phyloP scores from a whole-genome alignment of 1,139 yeast species.

The Eremothecium sinecaudum region DNA sequence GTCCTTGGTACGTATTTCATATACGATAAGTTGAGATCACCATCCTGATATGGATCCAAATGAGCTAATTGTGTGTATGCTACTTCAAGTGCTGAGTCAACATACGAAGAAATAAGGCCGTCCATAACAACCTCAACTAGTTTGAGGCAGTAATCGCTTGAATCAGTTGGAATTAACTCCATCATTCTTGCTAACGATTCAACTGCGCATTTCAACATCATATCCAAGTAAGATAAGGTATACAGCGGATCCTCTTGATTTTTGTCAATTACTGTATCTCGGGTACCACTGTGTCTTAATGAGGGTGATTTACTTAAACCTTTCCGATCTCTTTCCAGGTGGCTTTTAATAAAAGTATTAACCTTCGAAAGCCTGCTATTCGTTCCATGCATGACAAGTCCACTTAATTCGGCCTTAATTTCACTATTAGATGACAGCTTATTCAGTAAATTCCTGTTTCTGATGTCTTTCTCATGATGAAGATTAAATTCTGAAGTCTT shows the following conservation, averaged over 20 bases:
- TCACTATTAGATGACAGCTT: slow-evolving; percentile 25
- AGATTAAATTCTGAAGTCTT: slow-evolving; percentile 44
- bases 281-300: slow-evolving; percentile 17
- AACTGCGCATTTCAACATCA: slow-evolving; percentile 58
- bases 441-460: slow-evolving; percentile 39
- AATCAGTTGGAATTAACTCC: slow-evolving; percentile 58
- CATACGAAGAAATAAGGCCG: slow-evolving; percentile 65
- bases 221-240: slow-evolving; percentile 46
- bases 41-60: slow-evolving; percentile 30
- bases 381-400: slow-evolving; percentile 15
- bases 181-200: slow-evolving; percentile 74
- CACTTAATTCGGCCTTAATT: slow-evolving; percentile 15
- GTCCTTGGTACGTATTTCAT: slow-evolving; percentile 46
- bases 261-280: slow-evolving; percentile 9
- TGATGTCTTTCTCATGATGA: slow-evolving; percentile 43
- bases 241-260: slow-evolving; percentile 30
- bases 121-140: slow-evolving; percentile 57
- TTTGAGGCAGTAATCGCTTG: slow-evolving; percentile 57
- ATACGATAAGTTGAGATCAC: slow-evolving; percentile 37
- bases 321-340: slow-evolving; percentile 32
- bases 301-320: slow-evolving; percentile 22
- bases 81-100: slow-evolving; percentile 67
- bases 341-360: slow-evolving; percentile 34
- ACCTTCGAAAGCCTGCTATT: slow-evolving; percentile 31
- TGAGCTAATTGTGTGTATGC: slow-evolving; percentile 41